Evolutionary conservation across 495 filamentous ascomycete species (phyloP).

Genomic region (Hypoxylon perforatum): DNA sequence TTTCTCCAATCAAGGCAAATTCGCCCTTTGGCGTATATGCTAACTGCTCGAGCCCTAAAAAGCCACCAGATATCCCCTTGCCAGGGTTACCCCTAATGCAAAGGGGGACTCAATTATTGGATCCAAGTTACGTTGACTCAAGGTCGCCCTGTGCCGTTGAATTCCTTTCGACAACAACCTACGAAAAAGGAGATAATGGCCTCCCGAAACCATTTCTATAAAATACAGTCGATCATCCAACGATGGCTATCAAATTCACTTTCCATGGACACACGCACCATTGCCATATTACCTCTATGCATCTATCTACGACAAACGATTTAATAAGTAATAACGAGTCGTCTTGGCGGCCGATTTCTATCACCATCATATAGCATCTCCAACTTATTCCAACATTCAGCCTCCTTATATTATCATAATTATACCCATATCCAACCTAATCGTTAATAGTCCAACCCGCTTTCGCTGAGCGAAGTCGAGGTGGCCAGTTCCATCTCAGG

Average conservation of each 20-base stretch:
- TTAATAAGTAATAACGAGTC: conserved; percentile 30
- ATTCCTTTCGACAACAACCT: neutral
- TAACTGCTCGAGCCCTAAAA: neutral
- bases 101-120: conserved; percentile 8
- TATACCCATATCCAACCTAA: neutral
- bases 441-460: neutral
- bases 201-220: conserved; percentile 5
- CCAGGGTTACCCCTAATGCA: conserved; percentile 9
- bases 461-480: neutral
- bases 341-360: conserved; percentile 17
- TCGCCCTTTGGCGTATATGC: neutral
- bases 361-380: conserved; percentile 22
- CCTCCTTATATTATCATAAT: neutral
- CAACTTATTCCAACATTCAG: neutral
- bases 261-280: neutral
- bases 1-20: conserved; percentile 10
- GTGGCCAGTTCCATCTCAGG: neutral
- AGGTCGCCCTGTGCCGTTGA: conserved; percentile 6
- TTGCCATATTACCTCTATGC: conserved; percentile 1
- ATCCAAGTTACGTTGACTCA: neutral
- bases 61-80: conserved; percentile 10
- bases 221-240: conserved; percentile 30
- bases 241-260: neutral
- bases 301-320: neutral
- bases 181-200: neutral